Percentiles rank a stretch among this genome's conserved stretches.
Evolutionary conservation across 345 rosid genomes (phyloP).

Genomic region (Excoecaria agallocha): DNA sequence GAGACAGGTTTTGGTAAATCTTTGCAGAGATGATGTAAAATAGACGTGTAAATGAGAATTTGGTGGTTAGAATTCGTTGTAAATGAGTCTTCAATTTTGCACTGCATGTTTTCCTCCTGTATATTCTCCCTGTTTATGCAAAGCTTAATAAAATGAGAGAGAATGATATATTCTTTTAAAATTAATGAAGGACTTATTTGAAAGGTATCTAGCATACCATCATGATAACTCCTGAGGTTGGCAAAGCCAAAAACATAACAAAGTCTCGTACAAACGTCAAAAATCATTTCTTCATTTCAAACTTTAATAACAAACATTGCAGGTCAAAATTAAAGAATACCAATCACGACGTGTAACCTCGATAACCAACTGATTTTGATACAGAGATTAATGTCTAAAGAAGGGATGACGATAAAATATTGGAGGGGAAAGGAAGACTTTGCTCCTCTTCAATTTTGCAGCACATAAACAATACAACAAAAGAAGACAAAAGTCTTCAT

Average conservation of each 20-base stretch:
- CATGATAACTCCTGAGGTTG: not conserved
- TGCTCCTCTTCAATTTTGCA: constrained; percentile 39
- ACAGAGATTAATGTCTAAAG: constrained; percentile 36
- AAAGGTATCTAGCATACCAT: too few species aligned
- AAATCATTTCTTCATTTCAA: not conserved
- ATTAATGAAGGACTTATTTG: too few species aligned
- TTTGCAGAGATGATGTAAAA: not conserved
- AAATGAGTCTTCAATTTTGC: not conserved
- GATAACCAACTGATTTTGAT: constrained; percentile 30
- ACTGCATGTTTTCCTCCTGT: not conserved
- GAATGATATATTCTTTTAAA: too few species aligned
- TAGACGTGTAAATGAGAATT: not conserved
- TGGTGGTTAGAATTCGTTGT: not conserved
- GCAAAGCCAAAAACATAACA: not conserved
- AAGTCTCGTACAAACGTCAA: not conserved
- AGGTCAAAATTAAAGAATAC: constrained; percentile 14
- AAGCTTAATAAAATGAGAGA: not conserved
- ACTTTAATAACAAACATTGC: not conserved
- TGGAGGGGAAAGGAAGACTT: constrained; percentile 15
- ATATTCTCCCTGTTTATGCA: not conserved
- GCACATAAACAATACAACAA: constrained; percentile 39
- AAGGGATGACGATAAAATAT: constrained; percentile 25
- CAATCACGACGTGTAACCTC: constrained; percentile 38
- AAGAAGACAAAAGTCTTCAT: constrained; percentile 32
- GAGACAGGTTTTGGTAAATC: constrained; percentile 84